A percentile compares a stretch with the other conserved stretches of the same genome.
phyloP scores from a whole-genome alignment of 208 protist genomes.

The Leishmania mexicana region DNA sequence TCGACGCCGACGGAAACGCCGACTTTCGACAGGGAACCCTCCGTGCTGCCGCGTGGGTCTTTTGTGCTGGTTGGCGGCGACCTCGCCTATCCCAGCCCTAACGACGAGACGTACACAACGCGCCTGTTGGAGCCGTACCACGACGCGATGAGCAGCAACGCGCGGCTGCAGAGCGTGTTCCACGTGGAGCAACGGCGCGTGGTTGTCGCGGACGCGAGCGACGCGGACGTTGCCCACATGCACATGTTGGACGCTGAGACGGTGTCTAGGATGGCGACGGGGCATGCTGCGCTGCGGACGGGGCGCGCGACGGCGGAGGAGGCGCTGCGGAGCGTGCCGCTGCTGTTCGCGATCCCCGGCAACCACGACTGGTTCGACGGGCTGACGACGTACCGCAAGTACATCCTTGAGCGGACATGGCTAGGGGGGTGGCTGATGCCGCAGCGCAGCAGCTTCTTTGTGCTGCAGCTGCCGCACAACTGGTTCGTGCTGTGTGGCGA shows the following conservation, averaged over 20 bases:
- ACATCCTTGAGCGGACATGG: constrained; percentile 72
- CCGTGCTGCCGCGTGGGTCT: constrained; percentile 67
- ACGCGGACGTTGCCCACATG: constrained; percentile 64
- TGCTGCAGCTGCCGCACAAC: constrained; percentile 75
- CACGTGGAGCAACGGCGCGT: constrained; percentile 49
- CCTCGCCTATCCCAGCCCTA: constrained; percentile 81
- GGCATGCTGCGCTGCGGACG: constrained; percentile 29
- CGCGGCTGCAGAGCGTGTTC: constrained; percentile 47
- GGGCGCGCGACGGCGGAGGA: constrained; percentile 43
- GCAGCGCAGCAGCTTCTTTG: constrained; percentile 83
- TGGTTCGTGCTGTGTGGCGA: constrained; percentile 89
- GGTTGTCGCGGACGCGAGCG: constrained; percentile 39
- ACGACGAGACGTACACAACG: constrained; percentile 68
- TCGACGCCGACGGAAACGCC: constrained; percentile 3
- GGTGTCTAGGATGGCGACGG: constrained; percentile 36
- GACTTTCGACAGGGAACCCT: constrained; percentile 55
- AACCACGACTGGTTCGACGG: constrained; percentile 93
- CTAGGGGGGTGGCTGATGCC: constrained; percentile 89
- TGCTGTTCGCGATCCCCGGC: constrained; percentile 85
- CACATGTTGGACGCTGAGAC: constrained; percentile 52
- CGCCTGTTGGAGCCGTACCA: constrained; percentile 79
- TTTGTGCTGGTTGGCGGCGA: constrained; percentile 87
- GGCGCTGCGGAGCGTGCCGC: constrained; percentile 59
- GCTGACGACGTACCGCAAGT: constrained; percentile 76
- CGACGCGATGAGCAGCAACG: constrained; percentile 56